phyloP scores from a whole-genome alignment of 2,329 filamentous ascomycete species.

The Albifimbria verrucaria region DNA sequence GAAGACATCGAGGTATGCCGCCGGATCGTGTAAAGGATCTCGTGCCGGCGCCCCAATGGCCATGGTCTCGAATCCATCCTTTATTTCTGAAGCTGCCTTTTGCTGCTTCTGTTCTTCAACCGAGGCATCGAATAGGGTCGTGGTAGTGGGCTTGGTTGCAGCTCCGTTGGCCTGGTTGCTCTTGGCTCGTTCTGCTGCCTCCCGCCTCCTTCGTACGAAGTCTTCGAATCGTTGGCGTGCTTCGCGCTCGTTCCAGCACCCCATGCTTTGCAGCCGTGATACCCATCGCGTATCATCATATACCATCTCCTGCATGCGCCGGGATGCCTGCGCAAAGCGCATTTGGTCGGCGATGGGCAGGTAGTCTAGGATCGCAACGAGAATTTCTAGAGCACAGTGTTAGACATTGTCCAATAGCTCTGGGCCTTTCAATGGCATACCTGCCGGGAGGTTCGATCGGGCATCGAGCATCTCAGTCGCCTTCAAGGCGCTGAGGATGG shows the following conservation, averaged over 20 bases:
- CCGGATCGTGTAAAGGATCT: constrained; percentile 54
- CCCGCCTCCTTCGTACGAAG: constrained; percentile 56
- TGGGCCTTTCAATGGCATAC: constrained; percentile 40
- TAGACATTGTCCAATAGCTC: background rate
- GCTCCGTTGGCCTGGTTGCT: constrained; percentile 11
- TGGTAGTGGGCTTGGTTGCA: constrained; percentile 18
- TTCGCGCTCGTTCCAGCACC: constrained; percentile 86
- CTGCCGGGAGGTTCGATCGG: constrained; percentile 78
- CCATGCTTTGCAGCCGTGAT: constrained; percentile 78
- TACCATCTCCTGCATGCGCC: constrained; percentile 92
- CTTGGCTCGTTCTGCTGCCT: constrained; percentile 39
- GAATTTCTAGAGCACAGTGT: constrained; percentile 61
- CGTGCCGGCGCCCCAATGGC: constrained; percentile 46
- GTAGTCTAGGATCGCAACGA: constrained; percentile 84
- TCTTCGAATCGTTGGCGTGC: constrained; percentile 80
- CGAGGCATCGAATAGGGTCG: constrained; percentile 72
- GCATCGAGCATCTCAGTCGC: constrained; percentile 76
- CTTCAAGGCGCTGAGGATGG: constrained; percentile 73
- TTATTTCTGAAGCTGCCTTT: constrained; percentile 28
- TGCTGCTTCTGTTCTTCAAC: constrained; percentile 60
- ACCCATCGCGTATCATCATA: constrained; percentile 98
- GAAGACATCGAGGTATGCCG: constrained; percentile 66
- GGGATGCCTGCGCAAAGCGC: constrained; percentile 78
- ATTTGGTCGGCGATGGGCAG: constrained; percentile 82
- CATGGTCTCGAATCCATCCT: constrained; percentile 79